Base-by-base conservation (phyloP, 352 stramenopile genomes). In the Pythium dissimile region DNA sequence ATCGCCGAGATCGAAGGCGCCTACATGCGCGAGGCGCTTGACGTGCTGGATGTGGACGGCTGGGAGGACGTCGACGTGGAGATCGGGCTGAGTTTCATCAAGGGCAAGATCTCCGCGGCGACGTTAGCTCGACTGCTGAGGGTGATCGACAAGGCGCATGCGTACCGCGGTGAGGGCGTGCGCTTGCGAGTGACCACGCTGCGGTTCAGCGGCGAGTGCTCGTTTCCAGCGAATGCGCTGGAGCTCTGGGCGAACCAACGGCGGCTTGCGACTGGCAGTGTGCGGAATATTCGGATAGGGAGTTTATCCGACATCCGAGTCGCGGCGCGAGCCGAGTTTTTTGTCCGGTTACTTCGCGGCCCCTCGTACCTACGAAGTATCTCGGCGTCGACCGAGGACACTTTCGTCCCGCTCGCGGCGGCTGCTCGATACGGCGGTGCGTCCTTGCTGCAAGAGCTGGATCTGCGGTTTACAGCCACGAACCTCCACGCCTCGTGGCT, bases 51-150 rank as follows among this genome's bases (percentile, higher is more conserved):
- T 13, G 39, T 45, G n/a, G 21, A 45, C n/a, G 21, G 12, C n/a
- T 27, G 21, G 39, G 39, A 27, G 13, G 21, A 45, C 21, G 21
- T 24, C 4, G 21, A 24, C 12, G 48, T 55, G 5, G 48, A 55
- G 15, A 46, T 55, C 23, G 48, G 48, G 3, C n/a, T 55, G 20
- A 55, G 48, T 46, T 46, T 55, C 34, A 42, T 34, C 7, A 55
- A 46, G n/a, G 34, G 32, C 32, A 34, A 32, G n/a, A 23, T 55
- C 21, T 26, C 48, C 20, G 5, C 11, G 2, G 26, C 48, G 32
- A 6, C 39, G 1, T 15, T 55, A 1, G 28, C 32, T 5, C 12
- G 15, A 3, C 20, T 55, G 2, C 11, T 45, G 4, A 21, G 46
- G 3, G 32, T 55, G 5, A 2, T 55, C 16, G 35, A 44, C n/a